Percentiles rank a stretch among this genome's conserved stretches.
These are phyloP conservation scores for Crithidia fasciculata DNA, from an alignment of 208 protist species.

Conservation along the genomic window DNA sequence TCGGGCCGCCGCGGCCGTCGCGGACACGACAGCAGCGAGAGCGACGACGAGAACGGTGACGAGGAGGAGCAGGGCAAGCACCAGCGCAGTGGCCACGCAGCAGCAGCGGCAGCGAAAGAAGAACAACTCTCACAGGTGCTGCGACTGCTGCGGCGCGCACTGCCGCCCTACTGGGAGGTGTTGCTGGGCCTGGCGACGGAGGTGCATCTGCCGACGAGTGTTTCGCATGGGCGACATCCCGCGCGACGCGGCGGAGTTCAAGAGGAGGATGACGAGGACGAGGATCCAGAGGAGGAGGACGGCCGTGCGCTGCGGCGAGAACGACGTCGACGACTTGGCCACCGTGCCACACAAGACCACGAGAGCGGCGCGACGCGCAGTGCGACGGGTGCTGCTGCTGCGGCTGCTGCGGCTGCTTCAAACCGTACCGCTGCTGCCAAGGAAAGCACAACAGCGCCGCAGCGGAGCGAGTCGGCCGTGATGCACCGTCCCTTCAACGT, in stretches of 20 bases:
- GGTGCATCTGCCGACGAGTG: background rate
- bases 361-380: no score
- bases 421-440: background rate
- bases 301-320: background rate
- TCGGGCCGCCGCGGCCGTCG: background rate
- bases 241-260: background rate
- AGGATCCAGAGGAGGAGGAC: conserved; percentile 19
- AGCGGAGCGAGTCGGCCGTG: conserved; percentile 14
- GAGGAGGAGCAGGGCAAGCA: conserved; percentile 5
- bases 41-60: background rate
- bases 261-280: background rate
- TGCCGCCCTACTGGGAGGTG: conserved; percentile 48
- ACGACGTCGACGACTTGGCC: conserved; percentile 1
- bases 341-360: background rate
- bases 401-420: background rate
- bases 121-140: conserved; percentile 9
- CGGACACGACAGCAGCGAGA: background rate
- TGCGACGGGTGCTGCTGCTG: no score
- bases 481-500: conserved; percentile 48
- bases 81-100: background rate
- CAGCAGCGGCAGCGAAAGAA: background rate
- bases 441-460: background rate
- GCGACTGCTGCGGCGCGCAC: conserved; percentile 18
- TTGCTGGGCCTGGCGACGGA: conserved; percentile 26
- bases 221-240: background rate